phyloP scores from a whole-genome alignment of 116 monocot genomes.

The Cymodocea nodosa region DNA sequence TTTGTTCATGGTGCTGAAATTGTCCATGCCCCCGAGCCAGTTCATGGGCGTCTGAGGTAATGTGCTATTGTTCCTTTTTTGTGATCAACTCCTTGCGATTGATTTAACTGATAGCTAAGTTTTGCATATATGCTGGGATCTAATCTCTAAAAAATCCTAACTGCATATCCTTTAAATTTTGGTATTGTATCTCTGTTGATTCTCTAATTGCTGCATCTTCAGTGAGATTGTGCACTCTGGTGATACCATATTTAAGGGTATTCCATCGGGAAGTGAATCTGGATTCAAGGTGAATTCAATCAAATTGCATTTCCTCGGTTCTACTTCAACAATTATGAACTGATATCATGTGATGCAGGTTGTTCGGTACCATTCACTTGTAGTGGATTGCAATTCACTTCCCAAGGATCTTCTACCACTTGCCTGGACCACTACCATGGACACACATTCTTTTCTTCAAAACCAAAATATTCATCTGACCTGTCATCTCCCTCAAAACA shows the following conservation, averaged over 20 bases:
- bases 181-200: too few relatives aligned
- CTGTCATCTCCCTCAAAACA: slow-evolving; percentile 2
- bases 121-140: neutral
- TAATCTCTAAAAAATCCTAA: neutral
- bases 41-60: slow-evolving; percentile 92
- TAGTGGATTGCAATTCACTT: slow-evolving; percentile 57
- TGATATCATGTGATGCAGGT: slow-evolving; percentile 28
- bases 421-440: slow-evolving; percentile 61
- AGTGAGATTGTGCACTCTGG: slow-evolving; percentile 70
- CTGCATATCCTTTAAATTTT: neutral
- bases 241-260: slow-evolving; percentile 38
- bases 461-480: slow-evolving; percentile 15
- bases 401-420: slow-evolving; percentile 67
- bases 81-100: too few relatives aligned
- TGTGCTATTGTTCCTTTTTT: neutral
- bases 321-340: neutral
- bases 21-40: slow-evolving; percentile 81
- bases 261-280: slow-evolving; percentile 67
- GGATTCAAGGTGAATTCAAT: slow-evolving; percentile 52
- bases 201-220: slow-evolving; percentile 2
- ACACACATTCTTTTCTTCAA: slow-evolving; percentile 39
- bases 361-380: slow-evolving; percentile 93
- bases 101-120: too few relatives aligned
- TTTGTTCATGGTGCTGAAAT: slow-evolving; percentile 82
- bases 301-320: too few relatives aligned